Conservation (phyloP, 2,329 filamentous ascomycete genomes). For the Metarhizium humberi region DNA sequence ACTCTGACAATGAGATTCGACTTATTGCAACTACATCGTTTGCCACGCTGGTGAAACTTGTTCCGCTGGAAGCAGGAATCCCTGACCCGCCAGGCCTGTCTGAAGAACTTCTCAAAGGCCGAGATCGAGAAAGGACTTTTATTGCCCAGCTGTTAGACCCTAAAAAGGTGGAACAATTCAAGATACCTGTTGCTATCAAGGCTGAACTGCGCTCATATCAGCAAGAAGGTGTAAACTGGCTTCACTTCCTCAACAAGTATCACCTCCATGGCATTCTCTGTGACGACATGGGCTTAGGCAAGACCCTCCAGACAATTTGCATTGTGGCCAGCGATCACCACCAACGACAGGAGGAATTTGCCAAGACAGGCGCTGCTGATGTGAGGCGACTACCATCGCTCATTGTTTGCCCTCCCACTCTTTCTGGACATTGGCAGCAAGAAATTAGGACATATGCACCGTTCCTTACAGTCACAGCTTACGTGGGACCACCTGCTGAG, state of each 20-base stretch:
- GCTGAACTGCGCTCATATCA: slow-evolving; percentile 94
- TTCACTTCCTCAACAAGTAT: slow-evolving; percentile 95
- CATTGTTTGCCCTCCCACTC: slow-evolving; percentile 90
- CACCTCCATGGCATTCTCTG: slow-evolving; percentile 97
- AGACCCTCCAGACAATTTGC: slow-evolving; percentile 93
- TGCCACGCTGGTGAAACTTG: slow-evolving; percentile 91
- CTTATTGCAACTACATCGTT: slow-evolving; percentile 94
- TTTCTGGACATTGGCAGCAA: slow-evolving; percentile 98
- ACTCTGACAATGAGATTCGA: slow-evolving; percentile 91
- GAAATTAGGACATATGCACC: slow-evolving; percentile 94
- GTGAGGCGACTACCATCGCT: slow-evolving; percentile 75
- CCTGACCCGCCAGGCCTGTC: slow-evolving; percentile 92
- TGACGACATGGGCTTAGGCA: slow-evolving; percentile 98
- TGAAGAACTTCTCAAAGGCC: slow-evolving; percentile 74
- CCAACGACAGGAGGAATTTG: slow-evolving; percentile 81
- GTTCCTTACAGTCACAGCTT: slow-evolving; percentile 81
- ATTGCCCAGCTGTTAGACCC: slow-evolving; percentile 93
- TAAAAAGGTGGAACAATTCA: slow-evolving; percentile 91
- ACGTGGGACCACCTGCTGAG: slow-evolving; percentile 81
- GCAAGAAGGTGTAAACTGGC: slow-evolving; percentile 97
- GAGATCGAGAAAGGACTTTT: slow-evolving; percentile 91
- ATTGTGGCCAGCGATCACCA: slow-evolving; percentile 98
- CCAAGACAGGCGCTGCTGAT: slow-evolving; percentile 70
- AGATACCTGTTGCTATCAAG: slow-evolving; percentile 93
- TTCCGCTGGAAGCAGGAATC: slow-evolving; percentile 93